Evolutionary conservation across 768 basidiomycete genomes (phyloP), one percentile per base, ranked within the genome.

Genomic region (Cytidiella melzeri): DNA sequence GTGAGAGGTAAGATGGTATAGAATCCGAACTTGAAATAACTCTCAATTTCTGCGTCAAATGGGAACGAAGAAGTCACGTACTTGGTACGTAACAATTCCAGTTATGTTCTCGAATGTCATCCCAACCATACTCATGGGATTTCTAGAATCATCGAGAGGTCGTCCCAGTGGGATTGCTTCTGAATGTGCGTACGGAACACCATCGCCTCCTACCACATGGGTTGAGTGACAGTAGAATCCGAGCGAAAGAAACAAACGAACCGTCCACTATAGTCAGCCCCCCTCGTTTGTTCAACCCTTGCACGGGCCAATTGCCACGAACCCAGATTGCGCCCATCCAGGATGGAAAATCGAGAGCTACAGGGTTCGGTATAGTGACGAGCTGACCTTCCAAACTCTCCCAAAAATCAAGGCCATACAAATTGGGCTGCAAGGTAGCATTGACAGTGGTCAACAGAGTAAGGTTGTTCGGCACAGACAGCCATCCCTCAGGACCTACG

Each of bases 331-430:
- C 77, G 5, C 75, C 74, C 55, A 72, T 80, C 24, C 58, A 64
- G 54, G 79, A 80, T 25, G 71, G 70, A 58, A 81, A 82, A 49
- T 71, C 66, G 4, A 74, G 57, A 3, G 75, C 70, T 4, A 67
- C 61, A 2, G 81, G 80, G 3, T 62, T 67, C 3, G 69, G 73
- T 20, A 82, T 67, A 0, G 71, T 73, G 20, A 84, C 80, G 3
- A 83, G 64, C 55, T 77, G 73, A 2, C 80, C 79, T 51, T 80
- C 76, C 9, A 84, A 68, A 56, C 76, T 79, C 57, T 78, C 72
- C 80, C 80, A 84, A 57, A 84, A 83, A 57, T 83, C 81, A 27
- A 82, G 59, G 5, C 80, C 82, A 50, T 68, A 82, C 39, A 67
- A 62, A 23, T 73, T 68, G 1, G 80, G 80, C 45, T 72, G 69